A percentile compares a stretch with the other conserved stretches of the same genome.
Conservation (phyloP, 768 basidiomycete species). For the Pleurotus ostreatus region DNA sequence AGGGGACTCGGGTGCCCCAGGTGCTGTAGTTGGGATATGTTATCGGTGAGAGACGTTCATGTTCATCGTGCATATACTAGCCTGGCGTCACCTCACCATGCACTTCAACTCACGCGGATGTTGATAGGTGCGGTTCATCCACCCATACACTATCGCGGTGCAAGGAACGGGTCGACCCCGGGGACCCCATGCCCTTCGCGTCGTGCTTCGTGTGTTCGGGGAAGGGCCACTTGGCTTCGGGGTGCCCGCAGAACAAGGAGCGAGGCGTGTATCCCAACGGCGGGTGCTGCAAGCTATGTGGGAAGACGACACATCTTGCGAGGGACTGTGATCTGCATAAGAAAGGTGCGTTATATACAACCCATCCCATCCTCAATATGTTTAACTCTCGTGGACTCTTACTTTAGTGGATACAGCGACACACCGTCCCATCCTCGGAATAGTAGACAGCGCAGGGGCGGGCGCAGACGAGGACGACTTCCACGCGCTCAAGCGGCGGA, state of each 20-base stretch:
- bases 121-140: slow-evolving; percentile 71
- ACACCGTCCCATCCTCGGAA: slow-evolving; percentile 19
- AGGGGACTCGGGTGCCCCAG: slow-evolving; percentile 14
- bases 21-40: slow-evolving; percentile 50
- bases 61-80: too few species aligned
- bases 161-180: slow-evolving; percentile 55
- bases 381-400: neutral
- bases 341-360: slow-evolving; percentile 35
- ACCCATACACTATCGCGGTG: slow-evolving; percentile 80
- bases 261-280: slow-evolving; percentile 90
- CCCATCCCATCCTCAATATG: neutral
- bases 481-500: slow-evolving; percentile 70
- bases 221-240: slow-evolving; percentile 81
- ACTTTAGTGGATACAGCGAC: neutral
- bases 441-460: slow-evolving; percentile 38
- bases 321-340: slow-evolving; percentile 73
- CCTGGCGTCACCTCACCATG: slow-evolving; percentile 4
- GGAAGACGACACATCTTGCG: slow-evolving; percentile 80
- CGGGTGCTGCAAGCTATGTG: slow-evolving; percentile 86
- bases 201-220: slow-evolving; percentile 88
- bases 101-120: too few species aligned
- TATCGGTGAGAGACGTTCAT: too few species aligned
- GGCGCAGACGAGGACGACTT: slow-evolving; percentile 97
- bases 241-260: slow-evolving; percentile 75
- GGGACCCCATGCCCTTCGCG: slow-evolving; percentile 77